Evolutionary conservation across 2,329 filamentous ascomycete genomes (phyloP).

Genomic region (Penicillium sp.): DNA sequence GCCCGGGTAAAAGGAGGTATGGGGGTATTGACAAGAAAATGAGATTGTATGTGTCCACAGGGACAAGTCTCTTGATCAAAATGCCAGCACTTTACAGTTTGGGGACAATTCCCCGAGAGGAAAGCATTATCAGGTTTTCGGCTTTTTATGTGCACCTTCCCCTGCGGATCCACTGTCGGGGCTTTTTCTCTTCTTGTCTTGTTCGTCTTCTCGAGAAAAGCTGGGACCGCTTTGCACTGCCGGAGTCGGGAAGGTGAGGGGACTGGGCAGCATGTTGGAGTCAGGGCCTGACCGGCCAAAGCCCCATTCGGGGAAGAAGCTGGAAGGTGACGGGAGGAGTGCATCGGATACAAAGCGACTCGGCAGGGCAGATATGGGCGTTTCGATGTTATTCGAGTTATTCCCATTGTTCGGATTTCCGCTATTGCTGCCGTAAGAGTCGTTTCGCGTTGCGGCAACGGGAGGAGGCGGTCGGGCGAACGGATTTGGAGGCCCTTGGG

Average conservation of each 20-base stretch:
- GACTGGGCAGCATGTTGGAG: constrained; percentile 81
- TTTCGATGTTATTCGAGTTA: constrained; percentile 46
- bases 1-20: constrained; percentile 1
- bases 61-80: constrained; percentile 6
- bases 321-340: constrained; percentile 79
- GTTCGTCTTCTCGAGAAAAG: constrained; percentile 37
- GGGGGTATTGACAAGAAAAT: constrained; percentile 6
- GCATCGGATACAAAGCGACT: constrained; percentile 83
- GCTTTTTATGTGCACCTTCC: constrained; percentile 31
- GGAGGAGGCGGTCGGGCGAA: constrained; percentile 82
- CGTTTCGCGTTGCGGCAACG: constrained; percentile 31
- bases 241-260: constrained; percentile 85
- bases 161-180: constrained; percentile 31
- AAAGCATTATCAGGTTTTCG: constrained; percentile 26
- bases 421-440: constrained; percentile 33
- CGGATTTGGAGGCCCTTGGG: constrained; percentile 85
- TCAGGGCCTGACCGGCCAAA: constrained; percentile 56
- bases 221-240: constrained; percentile 35
- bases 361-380: constrained; percentile 86
- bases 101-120: neutral
- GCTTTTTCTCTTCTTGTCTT: constrained; percentile 39
- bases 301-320: constrained; percentile 87
- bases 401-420: constrained; percentile 9
- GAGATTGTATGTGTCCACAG: constrained; percentile 7
- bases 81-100: constrained; percentile 1